A percentile compares a stretch with the other conserved stretches of the same genome.
Evolutionary conservation across 305 asterid species (phyloP).

Genomic region (Solanum chacoense): DNA sequence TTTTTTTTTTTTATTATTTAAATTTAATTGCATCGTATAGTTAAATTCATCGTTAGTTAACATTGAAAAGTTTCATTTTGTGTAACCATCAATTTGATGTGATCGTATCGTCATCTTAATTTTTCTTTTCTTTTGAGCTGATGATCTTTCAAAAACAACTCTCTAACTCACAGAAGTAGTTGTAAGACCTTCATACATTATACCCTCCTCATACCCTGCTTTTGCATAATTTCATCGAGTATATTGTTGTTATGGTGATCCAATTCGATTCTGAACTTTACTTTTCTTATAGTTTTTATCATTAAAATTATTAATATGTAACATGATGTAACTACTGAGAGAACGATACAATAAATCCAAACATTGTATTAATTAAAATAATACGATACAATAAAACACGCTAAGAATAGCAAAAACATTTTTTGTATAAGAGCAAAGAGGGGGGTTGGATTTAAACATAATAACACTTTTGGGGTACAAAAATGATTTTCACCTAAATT

Average conservation of each 20-base stretch:
- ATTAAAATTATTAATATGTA: too few relatives aligned
- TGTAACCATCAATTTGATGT: not conserved
- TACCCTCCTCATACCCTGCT: not conserved
- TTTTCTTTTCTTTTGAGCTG: not conserved
- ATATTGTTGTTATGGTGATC: not conserved
- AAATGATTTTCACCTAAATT: not conserved
- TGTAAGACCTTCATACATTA: not conserved
- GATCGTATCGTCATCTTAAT: not conserved
- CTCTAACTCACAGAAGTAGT: accelerated
- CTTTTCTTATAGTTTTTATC: not conserved
- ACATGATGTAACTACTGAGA: accelerated
- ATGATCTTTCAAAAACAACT: not conserved
- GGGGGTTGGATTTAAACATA: not conserved
- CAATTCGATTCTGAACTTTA: not conserved
- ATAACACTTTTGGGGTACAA: not conserved
- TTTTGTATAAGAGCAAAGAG: not conserved
- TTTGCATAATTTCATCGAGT: accelerated
- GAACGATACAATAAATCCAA: not conserved
- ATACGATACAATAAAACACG: not conserved
- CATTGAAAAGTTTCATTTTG: too few relatives aligned
- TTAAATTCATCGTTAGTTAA: too few relatives aligned
- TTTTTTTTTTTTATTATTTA: not conserved
- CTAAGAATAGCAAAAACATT: not conserved
- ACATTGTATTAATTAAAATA: not conserved
- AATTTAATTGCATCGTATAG: not conserved